phyloP scores from a whole-genome alignment of 1,284 basidiomycete species.

The Gymnopus androsaceus region DNA sequence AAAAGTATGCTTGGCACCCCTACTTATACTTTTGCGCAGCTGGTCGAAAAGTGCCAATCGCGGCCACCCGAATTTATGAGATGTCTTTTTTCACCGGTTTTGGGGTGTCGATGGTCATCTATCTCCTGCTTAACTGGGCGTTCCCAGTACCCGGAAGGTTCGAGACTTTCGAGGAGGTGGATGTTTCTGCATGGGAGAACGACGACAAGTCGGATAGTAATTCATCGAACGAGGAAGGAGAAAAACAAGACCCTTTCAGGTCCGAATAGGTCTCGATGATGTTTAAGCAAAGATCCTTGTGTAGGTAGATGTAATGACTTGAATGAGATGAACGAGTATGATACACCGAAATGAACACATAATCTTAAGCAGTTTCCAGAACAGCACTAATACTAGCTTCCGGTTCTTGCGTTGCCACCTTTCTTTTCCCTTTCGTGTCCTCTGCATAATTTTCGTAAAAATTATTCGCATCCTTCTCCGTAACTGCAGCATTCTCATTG shows the following conservation, averaged over 20 bases:
- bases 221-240: background rate
- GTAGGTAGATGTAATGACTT: too few relatives aligned
- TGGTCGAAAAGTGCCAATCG: conserved; percentile 59
- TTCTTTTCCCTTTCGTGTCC: conserved; percentile 74
- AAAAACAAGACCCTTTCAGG: background rate
- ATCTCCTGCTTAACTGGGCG: conserved; percentile 57
- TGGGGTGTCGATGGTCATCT: conserved; percentile 65
- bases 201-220: background rate
- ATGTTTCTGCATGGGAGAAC: conserved; percentile 43
- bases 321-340: too few relatives aligned
- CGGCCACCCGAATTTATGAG: conserved; percentile 70
- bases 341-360: background rate
- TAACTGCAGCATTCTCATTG: conserved; percentile 42
- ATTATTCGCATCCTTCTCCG: conserved; percentile 62
- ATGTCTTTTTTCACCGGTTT: conserved; percentile 83
- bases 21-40: conserved; percentile 36
- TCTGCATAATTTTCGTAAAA: conserved; percentile 88
- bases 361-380: conserved; percentile 6
- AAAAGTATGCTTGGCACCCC: conserved; percentile 21
- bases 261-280: background rate
- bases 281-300: background rate
- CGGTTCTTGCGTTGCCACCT: conserved; percentile 19
- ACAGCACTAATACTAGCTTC: conserved; percentile 14
- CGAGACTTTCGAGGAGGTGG: conserved; percentile 60
- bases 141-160: conserved; percentile 61